Conservation (phyloP, 495 filamentous ascomycete genomes). For the Penicillium atrosanguineum region DNA sequence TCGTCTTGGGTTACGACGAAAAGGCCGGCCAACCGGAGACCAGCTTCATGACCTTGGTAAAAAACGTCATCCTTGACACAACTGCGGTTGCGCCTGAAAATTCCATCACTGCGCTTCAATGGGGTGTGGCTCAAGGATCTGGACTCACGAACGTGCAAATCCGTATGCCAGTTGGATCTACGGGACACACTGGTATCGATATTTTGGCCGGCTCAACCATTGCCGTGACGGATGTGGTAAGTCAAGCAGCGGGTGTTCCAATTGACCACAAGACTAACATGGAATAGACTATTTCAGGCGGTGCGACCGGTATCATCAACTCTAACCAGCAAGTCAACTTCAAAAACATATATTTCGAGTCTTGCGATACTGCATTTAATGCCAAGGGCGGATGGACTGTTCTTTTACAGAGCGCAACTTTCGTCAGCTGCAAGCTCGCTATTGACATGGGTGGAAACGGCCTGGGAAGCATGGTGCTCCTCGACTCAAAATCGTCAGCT, state of each 20-base stretch:
- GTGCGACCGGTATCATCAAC: constrained; percentile 46
- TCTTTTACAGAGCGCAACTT: constrained; percentile 36
- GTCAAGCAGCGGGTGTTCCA: constrained; percentile 8
- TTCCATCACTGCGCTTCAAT: constrained; percentile 46
- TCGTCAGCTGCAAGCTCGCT: constrained; percentile 31
- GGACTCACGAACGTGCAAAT: constrained; percentile 72
- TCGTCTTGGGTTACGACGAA: constrained; percentile 36
- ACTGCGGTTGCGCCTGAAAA: constrained; percentile 23
- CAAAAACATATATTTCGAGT: constrained; percentile 44
- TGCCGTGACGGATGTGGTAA: constrained; percentile 47
- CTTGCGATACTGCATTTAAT: constrained; percentile 37
- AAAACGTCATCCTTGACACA: constrained; percentile 43
- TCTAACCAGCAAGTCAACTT: constrained; percentile 54
- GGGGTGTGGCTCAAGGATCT: constrained; percentile 69
- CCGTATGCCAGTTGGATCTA: constrained; percentile 56
- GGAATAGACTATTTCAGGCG: constrained; percentile 45
- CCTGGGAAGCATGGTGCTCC: constrained; percentile 52
- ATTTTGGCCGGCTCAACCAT: constrained; percentile 44
- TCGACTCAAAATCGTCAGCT: constrained; percentile 39
- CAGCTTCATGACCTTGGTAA: constrained; percentile 41
- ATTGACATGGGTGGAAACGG: constrained; percentile 34
- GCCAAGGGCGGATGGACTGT: constrained; percentile 40
- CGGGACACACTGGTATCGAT: constrained; percentile 54
- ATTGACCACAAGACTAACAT: constrained; percentile 10
- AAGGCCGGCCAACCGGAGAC: constrained; percentile 34